phyloP scores from a whole-genome alignment of 805 yeast genomes.

The Nakazawaea molendinolei region DNA sequence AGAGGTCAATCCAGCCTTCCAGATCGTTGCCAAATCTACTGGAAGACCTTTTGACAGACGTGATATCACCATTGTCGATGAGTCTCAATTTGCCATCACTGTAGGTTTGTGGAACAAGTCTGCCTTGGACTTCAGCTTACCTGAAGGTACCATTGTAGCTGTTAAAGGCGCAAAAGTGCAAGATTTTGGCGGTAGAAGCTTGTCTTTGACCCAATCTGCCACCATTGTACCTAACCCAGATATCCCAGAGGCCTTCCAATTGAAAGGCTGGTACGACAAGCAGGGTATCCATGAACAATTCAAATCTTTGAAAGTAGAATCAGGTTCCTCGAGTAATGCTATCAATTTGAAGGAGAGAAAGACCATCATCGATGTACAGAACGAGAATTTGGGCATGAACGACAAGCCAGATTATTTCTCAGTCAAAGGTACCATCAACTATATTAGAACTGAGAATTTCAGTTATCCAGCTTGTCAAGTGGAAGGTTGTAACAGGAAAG shows the following conservation, averaged over 20 bases:
- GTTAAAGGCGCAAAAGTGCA: slow-evolving; percentile 84
- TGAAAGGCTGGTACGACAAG: slow-evolving; percentile 94
- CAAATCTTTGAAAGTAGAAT: slow-evolving; percentile 52
- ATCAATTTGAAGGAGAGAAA: slow-evolving; percentile 43
- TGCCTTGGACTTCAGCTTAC: slow-evolving; percentile 70
- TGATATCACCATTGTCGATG: slow-evolving; percentile 81
- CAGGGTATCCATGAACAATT: slow-evolving; percentile 62
- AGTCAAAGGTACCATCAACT: slow-evolving; percentile 68
- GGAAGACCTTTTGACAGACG: slow-evolving; percentile 92
- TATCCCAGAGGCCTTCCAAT: slow-evolving; percentile 74
- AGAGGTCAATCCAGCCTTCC: slow-evolving; percentile 66
- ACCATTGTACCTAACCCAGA: slow-evolving; percentile 79
- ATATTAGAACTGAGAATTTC: slow-evolving; percentile 66
- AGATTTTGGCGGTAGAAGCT: slow-evolving; percentile 81
- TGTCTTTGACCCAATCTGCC: slow-evolving; percentile 77
- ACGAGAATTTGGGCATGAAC: slow-evolving; percentile 60
- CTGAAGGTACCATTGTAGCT: slow-evolving; percentile 82
- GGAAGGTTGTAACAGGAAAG: slow-evolving; percentile 78
- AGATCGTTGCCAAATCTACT: slow-evolving; percentile 78
- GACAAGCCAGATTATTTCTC: slow-evolving; percentile 78
- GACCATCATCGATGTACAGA: slow-evolving; percentile 58
- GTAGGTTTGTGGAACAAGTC: slow-evolving; percentile 89
- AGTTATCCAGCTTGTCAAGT: slow-evolving; percentile 85
- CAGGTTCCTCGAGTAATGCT: slow-evolving; percentile 24
- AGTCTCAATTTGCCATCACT: slow-evolving; percentile 64